Evolutionary conservation across 192 early-diverging fungal genomes (phyloP), one percentile per base, ranked within the genome.

Genomic region (Entophlyctis helioformis): DNA sequence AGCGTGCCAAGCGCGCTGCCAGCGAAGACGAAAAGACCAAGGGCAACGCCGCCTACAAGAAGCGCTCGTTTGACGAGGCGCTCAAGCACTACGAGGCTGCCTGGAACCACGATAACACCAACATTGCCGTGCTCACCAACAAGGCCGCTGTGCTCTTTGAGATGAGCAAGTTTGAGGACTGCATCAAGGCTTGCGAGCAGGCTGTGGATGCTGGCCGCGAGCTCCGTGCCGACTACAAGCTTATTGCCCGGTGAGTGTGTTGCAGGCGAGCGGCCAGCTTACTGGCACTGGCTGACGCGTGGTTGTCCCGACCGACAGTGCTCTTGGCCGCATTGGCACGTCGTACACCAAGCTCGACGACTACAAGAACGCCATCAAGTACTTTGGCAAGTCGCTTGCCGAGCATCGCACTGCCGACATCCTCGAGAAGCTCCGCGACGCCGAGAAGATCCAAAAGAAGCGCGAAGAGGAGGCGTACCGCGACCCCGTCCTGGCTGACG

Each of bases 111-210:
- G 90, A 98, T 60, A 44, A 74, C 25, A 83, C 89, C 46, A 92
- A 98, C 48, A 67, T 96, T 27, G 86, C 91, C 19, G 84, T 92
- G 46, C 70, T 87, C 60, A 94, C 87, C 53, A 98, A 98, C 80
- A 98, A 96, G 62, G 80, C 93, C 77, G 90, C 95, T 44, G 91
- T 92, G 15, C 73, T 84, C 50, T 98, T 88, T 72, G 95, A 96
- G 68, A 82, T 90, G 73, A 87, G 80, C 50, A 81, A 84, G 24
- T 93, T 72, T 56, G 79, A 91, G n/a, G 89, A 89, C 29, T 86
- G 84, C 60, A 95, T 98, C 63, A 81, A 91, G 64, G 72, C 76
- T 8, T 93, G 87, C 56, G 78, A 96, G 53, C 59, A 91, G 42
- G 95, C 95, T 15, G 75, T 96, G 46, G 93, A 96, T 12, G 70